These are phyloP conservation scores for Russula griseocarnosa DNA, from an alignment of 768 basidiomycete species.

Conservation along the genomic window DNA sequence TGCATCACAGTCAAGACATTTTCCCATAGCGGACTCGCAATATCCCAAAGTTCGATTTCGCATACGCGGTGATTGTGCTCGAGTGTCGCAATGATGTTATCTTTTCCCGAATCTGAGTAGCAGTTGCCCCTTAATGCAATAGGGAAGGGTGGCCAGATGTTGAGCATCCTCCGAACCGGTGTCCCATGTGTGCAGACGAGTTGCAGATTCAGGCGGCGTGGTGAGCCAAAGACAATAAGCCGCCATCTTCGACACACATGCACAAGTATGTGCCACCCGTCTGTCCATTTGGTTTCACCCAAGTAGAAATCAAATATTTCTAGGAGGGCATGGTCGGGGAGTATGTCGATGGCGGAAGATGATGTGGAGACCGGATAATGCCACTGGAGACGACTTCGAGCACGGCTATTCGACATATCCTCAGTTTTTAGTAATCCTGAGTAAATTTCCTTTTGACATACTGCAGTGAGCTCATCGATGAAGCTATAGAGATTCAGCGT, in stretches of 20 bases:
- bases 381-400: no score
- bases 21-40: not conserved
- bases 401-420: no score
- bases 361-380: no score
- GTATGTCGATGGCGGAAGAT: no score
- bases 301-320: not conserved
- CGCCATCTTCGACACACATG: not conserved
- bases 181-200: not conserved
- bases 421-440: no score
- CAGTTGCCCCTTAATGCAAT: not conserved
- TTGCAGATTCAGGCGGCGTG: not conserved
- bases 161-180: not conserved
- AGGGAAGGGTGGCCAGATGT: not conserved
- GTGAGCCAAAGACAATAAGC: not conserved
- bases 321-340: not conserved
- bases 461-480: no score
- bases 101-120: not conserved
- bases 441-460: no score
- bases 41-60: not conserved
- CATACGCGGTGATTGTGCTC: not conserved
- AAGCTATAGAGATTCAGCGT: no score
- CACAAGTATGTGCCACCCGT: not conserved
- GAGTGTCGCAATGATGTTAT: not conserved
- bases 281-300: not conserved
- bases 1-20: not conserved